Base-by-base conservation (phyloP, 1,284 basidiomycete species). In the Puccinia coronata region DNA sequence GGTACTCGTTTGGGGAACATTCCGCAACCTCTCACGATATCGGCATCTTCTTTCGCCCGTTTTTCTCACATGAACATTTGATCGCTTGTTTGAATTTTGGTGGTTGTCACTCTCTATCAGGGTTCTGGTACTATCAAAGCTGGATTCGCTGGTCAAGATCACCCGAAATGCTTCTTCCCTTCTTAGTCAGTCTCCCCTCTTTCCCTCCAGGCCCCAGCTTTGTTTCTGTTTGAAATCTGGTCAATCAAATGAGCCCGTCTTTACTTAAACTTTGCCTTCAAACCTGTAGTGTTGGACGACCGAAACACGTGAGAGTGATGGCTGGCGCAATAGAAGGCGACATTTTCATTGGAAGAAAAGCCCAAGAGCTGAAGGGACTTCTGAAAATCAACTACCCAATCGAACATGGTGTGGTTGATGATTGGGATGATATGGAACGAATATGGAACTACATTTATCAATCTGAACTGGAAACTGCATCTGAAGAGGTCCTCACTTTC, bases 381-480 rank as follows among this genome's bases (percentile, higher is more conserved):
- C 89, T 98, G 82, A 96, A 96, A 89, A 96, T 98, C 84, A 95
- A 95, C 86, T 98, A 98, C 86, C 96, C 96, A n/a, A 97, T 98
- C 91, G 94, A 96, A 86, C 85, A 86, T 67, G 85, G 85, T 0
- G 84, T 86, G 59, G 85, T 95, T 6, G 94, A 93, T 39, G 94
- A 98, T 88, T 98, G 95, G 95, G 95, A 98, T 86, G 95, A 98
- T 85, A 98, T 98, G 95, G 95, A 98, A 87, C 91, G 93, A 80
- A 96, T 98, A 90, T 98, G 95, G 95, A 92, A 90, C 83, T 96
- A 94, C 92, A 93, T 98, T 65, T 98, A 98, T 86, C 92, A 92
- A 25, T 95, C 97, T 86, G 96, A 97, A 84, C 88, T 98, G 72
- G 93, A 93, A 49, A 97, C 95, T 11, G 88, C 97, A 84, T 95